These are phyloP conservation scores for Trichophyton benhamiae DNA, from an alignment of 2,329 filamentous ascomycete genomes.

Conservation along the genomic window DNA sequence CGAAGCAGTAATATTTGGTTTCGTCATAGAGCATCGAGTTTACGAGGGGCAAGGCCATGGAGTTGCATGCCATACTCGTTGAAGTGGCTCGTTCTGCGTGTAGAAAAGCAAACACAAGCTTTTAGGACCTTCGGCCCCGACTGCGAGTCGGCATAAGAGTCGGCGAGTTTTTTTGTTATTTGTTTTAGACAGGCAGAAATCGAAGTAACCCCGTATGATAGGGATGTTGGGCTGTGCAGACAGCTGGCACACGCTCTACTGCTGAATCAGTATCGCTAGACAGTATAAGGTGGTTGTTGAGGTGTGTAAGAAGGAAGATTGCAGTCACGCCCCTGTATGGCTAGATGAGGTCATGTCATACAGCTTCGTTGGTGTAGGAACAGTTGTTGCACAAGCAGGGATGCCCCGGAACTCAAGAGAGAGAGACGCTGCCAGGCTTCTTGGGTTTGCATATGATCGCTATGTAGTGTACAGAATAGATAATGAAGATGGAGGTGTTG, in stretches of 20 bases:
- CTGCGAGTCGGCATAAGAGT: background rate
- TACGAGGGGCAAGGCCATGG: no score
- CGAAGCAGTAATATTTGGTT: no score
- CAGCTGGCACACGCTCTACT: no score
- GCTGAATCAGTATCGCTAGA: no score
- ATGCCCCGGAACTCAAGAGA: background rate
- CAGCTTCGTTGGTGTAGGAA: background rate
- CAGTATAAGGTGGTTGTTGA: background rate
- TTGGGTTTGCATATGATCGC: background rate
- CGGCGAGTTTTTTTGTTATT: background rate
- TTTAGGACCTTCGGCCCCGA: background rate
- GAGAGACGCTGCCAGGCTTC: background rate
- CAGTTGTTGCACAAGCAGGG: background rate
- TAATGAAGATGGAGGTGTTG: background rate
- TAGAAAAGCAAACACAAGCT: background rate
- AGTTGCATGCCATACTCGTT: background rate
- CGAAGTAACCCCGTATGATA: background rate
- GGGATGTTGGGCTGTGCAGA: no score
- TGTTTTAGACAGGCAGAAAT: background rate
- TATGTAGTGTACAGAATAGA: slow-evolving; percentile 1
- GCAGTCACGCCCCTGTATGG: background rate
- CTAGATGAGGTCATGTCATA: background rate
- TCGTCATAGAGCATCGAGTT: no score
- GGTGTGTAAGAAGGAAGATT: background rate
- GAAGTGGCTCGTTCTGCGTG: background rate